A percentile compares a stretch with the other conserved stretches of the same genome.
These are phyloP conservation scores for Detonula confervacea DNA, from an alignment of 352 stramenopile genomes.

Conservation along the genomic window DNA sequence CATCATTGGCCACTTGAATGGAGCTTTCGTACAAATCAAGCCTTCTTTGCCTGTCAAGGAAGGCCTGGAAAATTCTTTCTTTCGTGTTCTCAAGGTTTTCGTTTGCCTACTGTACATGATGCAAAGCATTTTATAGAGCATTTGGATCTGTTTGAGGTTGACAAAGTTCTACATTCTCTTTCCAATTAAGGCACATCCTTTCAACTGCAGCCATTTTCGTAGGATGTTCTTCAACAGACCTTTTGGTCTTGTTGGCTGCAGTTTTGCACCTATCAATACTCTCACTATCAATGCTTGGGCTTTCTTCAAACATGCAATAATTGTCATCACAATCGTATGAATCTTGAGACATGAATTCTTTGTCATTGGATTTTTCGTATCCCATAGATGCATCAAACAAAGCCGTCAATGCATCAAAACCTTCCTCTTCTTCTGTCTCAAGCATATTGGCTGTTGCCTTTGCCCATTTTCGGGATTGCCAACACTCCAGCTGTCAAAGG, in stretches of 20 bases:
- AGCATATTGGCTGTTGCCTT: slow-evolving; percentile 28
- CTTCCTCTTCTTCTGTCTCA: slow-evolving; percentile 21
- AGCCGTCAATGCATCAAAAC: slow-evolving; percentile 28
- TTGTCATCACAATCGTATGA: slow-evolving; percentile 33
- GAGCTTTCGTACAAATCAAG: slow-evolving; percentile 50
- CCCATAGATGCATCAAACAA: slow-evolving; percentile 44
- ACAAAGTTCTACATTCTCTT: slow-evolving; percentile 71
- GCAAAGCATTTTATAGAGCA: slow-evolving; percentile 22
- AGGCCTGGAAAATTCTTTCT: slow-evolving; percentile 33
- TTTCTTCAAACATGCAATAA: slow-evolving; percentile 3
- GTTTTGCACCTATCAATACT: slow-evolving; percentile 27
- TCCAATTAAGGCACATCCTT: slow-evolving; percentile 65
- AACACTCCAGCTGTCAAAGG: too few relatives aligned
- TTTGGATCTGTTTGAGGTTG: slow-evolving; percentile 48
- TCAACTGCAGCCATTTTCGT: slow-evolving; percentile 46
- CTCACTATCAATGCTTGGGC: too few relatives aligned
- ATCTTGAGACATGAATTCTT: slow-evolving; percentile 14
- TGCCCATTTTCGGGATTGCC: slow-evolving; percentile 31
- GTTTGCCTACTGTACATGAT: slow-evolving; percentile 26
- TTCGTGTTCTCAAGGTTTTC: slow-evolving; percentile 32
- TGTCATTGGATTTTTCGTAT: slow-evolving; percentile 2
- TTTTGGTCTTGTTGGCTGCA: slow-evolving; percentile 44
- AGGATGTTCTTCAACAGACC: slow-evolving; percentile 31
- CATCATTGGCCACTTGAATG: too few relatives aligned
- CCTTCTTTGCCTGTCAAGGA: slow-evolving; percentile 28